Conservation (phyloP, 2,329 filamentous ascomycete genomes). For the Ascochyta fabae region DNA sequence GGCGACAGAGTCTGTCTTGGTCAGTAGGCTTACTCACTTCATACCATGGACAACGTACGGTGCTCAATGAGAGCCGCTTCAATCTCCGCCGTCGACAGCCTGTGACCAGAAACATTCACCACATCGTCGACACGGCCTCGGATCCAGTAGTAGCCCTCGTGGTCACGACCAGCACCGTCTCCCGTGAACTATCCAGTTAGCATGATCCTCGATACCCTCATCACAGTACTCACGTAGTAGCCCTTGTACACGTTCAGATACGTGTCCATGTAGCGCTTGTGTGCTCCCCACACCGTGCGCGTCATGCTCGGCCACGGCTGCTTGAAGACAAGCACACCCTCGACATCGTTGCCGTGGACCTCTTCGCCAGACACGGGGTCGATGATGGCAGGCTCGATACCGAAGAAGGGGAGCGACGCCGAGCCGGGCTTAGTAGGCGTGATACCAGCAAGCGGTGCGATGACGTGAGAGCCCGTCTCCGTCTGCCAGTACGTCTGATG, state of each 20-base stretch:
- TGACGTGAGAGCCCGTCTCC: conserved; percentile 95
- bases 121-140: conserved; percentile 97
- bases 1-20: conserved; percentile 69
- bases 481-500: conserved; percentile 98
- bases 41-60: conserved; percentile 51
- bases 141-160: conserved; percentile 99
- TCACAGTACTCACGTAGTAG: conserved; percentile 77
- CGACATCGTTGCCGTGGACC: conserved; percentile 93
- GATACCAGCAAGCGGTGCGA: conserved; percentile 88
- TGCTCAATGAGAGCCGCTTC: conserved; percentile 97
- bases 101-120: conserved; percentile 96
- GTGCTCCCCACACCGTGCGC: conserved; percentile 94
- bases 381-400: conserved; percentile 96
- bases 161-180: conserved; percentile 92
- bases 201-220: background rate
- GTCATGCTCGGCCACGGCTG: conserved; percentile 99
- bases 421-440: conserved; percentile 97
- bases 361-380: conserved; percentile 95
- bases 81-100: conserved; percentile 95
- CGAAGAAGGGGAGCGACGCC: conserved; percentile 96
- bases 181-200: conserved; percentile 73
- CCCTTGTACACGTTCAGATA: conserved; percentile 98
- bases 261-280: conserved; percentile 98
- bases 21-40: conserved; percentile 23
- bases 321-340: conserved; percentile 96